Evolutionary conservation across 768 basidiomycete species (phyloP).

Genomic region (Mycena epipterygia): DNA sequence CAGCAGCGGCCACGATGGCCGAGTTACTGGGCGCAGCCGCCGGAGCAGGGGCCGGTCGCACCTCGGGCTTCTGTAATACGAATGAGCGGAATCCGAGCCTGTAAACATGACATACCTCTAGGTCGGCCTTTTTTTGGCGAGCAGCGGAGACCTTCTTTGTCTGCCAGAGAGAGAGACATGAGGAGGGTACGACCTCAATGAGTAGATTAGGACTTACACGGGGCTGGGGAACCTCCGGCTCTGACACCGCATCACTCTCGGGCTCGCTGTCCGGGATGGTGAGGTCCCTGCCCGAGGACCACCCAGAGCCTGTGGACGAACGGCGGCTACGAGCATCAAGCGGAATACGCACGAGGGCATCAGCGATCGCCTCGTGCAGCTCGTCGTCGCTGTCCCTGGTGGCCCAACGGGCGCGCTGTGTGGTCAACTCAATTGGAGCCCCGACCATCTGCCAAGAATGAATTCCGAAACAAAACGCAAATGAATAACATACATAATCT

Average conservation of each 20-base stretch:
- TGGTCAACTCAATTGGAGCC: no score
- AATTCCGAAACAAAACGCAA: no score
- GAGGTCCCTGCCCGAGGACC: not conserved
- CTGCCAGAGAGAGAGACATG: not conserved
- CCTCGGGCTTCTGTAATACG: not conserved
- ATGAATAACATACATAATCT: no score
- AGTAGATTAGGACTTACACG: not conserved
- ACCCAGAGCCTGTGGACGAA: not conserved
- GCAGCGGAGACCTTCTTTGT: not conserved
- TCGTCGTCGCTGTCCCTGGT: not conserved
- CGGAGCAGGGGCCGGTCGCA: not conserved
- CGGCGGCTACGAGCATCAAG: not conserved
- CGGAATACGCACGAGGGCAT: not conserved
- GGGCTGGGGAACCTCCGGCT: not conserved
- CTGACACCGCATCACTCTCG: not conserved
- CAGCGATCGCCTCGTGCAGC: not conserved
- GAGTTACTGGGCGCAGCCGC: not conserved
- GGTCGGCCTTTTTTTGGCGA: not conserved
- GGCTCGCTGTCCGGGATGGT: not conserved
- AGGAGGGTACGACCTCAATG: not conserved
- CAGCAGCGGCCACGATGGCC: not conserved
- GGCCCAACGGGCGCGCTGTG: not conserved
- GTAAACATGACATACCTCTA: not conserved
- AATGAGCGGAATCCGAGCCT: not conserved
- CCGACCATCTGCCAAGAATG: not conserved